phyloP scores from a whole-genome alignment of 1,284 basidiomycete species.

The Puccinia novopanici region DNA sequence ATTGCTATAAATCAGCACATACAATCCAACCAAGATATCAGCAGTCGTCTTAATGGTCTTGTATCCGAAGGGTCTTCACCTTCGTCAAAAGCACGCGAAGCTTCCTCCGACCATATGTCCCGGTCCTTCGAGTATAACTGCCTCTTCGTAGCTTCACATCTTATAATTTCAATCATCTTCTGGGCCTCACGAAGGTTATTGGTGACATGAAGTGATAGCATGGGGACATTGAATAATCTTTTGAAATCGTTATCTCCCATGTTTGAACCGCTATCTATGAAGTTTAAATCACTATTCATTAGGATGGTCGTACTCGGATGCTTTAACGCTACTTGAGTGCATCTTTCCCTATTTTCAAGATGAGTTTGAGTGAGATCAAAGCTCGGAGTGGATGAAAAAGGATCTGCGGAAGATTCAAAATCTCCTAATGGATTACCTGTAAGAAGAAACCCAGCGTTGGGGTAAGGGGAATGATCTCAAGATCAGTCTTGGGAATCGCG shows the following conservation, averaged over 20 bases:
- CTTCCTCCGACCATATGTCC: constrained; percentile 38
- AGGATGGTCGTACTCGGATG: neutral
- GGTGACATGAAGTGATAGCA: constrained; percentile 36
- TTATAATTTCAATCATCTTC: constrained; percentile 24
- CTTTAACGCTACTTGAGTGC: neutral
- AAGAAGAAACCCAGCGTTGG: neutral
- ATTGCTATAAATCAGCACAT: constrained; percentile 56
- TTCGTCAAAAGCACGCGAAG: constrained; percentile 38
- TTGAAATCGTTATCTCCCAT: constrained; percentile 6
- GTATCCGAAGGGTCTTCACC: neutral
- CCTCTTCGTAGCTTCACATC: constrained; percentile 28
- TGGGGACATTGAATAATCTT: constrained; percentile 37
- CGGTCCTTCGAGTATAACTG: constrained; percentile 23
- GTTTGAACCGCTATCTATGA: constrained; percentile 6
- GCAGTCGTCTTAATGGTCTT: neutral
- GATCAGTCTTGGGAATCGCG: neutral
- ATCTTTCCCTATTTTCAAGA: neutral
- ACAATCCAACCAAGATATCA: constrained; percentile 4
- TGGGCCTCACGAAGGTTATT: constrained; percentile 27
- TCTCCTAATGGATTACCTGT: neutral
- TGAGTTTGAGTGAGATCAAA: neutral
- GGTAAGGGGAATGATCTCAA: neutral
- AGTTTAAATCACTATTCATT: neutral
- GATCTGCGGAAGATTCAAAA: neutral
- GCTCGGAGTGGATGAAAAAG: constrained; percentile 1